Percentiles rank a stretch among this genome's conserved stretches.
Evolutionary conservation across 257 asterid species (phyloP).

Genomic region (Gardenia jasminoides): DNA sequence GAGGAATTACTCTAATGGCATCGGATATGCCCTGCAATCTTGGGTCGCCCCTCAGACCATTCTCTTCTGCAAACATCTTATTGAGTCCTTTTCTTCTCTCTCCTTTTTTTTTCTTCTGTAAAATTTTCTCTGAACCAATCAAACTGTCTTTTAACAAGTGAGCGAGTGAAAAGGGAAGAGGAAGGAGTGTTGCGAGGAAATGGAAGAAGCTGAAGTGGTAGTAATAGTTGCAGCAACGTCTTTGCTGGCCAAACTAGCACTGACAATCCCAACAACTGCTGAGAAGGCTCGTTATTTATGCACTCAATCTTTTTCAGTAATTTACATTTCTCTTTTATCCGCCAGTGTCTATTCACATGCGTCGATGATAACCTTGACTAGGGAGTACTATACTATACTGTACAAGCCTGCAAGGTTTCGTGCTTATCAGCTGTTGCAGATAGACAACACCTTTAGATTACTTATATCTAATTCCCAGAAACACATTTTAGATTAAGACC

Average conservation of each 20-base stretch:
- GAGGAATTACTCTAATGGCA: conserved; percentile 76
- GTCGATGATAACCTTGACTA: neutral
- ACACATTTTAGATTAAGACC: neutral
- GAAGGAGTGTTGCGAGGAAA: neutral
- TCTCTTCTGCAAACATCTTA: conserved; percentile 81
- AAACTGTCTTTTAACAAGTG: neutral
- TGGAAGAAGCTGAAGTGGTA: neutral
- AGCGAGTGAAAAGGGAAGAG: neutral
- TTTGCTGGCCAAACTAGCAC: conserved; percentile 18
- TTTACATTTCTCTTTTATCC: neutral
- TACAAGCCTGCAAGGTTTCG: neutral
- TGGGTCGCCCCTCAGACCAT: conserved; percentile 78
- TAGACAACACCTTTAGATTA: neutral
- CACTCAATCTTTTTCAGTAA: neutral
- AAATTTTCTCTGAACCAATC: neutral
- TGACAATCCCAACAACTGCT: conserved; percentile 12
- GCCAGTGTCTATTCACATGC: neutral
- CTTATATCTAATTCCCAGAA: neutral
- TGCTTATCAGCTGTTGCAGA: neutral
- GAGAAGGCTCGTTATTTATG: conserved; percentile 21
- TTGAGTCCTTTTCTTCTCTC: neutral
- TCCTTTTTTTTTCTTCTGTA: neutral
- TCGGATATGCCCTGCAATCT: conserved; percentile 65
- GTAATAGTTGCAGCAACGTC: neutral
- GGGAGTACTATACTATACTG: neutral